phyloP scores from a whole-genome alignment of 352 stramenopile genomes.

The Phytophthora cryptogea region DNA sequence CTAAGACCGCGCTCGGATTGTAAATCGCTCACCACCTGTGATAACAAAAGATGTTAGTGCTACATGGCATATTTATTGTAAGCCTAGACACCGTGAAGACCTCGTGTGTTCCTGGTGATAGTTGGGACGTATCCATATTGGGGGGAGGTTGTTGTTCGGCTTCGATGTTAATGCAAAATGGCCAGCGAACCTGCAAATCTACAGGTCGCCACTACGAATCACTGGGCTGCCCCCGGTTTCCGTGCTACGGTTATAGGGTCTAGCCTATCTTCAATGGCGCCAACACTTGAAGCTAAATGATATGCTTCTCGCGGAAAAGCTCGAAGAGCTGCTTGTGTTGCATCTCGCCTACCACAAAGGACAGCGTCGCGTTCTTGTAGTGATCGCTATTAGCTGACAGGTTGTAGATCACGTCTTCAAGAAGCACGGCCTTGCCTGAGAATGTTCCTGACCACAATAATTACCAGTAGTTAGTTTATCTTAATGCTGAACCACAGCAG shows the following conservation, averaged over 20 bases:
- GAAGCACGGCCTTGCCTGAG: conserved; percentile 79
- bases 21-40: conserved; percentile 57
- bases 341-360: conserved; percentile 76
- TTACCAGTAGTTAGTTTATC: neutral
- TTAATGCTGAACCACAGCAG: neutral
- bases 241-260: too few species aligned
- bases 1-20: conserved; percentile 38
- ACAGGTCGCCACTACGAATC: too few species aligned
- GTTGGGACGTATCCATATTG: conserved; percentile 18
- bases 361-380: conserved; percentile 77
- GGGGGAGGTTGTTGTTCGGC: neutral
- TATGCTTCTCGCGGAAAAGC: conserved; percentile 57
- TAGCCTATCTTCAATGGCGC: too few species aligned
- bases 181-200: too few species aligned
- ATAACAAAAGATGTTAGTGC: neutral
- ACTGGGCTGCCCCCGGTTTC: too few species aligned
- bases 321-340: conserved; percentile 79
- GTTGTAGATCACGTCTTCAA: conserved; percentile 88
- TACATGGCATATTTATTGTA: neutral
- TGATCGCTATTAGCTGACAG: conserved; percentile 60
- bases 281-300: conserved; percentile 29
- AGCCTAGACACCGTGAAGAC: conserved; percentile 6
- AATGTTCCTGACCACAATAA: conserved; percentile 49
- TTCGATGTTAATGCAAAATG: conserved; percentile 18
- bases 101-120: conserved; percentile 25